phyloP scores from a whole-genome alignment of 2,329 filamentous ascomycete species.

The Ophiostoma ips region DNA sequence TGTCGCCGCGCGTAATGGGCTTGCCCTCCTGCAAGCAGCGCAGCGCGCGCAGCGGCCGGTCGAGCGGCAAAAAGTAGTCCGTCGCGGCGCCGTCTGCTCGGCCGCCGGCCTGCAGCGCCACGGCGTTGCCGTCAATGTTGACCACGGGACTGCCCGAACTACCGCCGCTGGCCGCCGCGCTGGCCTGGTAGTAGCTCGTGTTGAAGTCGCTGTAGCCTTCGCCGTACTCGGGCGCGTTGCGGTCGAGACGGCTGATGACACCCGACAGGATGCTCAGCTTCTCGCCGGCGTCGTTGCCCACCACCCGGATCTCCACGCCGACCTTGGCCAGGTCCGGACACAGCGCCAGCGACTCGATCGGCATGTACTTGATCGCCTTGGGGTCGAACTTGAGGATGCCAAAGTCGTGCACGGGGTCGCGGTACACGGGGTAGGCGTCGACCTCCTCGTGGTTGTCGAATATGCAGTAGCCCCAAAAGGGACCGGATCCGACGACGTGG shows the following conservation, averaged over 20 bases:
- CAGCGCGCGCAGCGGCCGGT: constrained; percentile 76
- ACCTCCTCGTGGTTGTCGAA: constrained; percentile 98
- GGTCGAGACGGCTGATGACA: constrained; percentile 88
- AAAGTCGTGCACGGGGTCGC: constrained; percentile 96
- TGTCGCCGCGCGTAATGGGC: constrained; percentile 78
- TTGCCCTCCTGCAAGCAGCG: constrained; percentile 68
- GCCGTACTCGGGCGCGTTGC: constrained; percentile 94
- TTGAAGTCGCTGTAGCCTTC: constrained; percentile 98
- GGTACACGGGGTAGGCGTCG: constrained; percentile 91
- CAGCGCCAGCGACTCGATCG: constrained; percentile 63
- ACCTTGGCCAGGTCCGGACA: constrained; percentile 81
- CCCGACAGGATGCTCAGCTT: constrained; percentile 96
- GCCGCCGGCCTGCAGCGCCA: constrained; percentile 88
- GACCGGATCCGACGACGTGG: constrained; percentile 88
- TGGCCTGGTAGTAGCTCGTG: constrained; percentile 91
- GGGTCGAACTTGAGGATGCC: constrained; percentile 94
- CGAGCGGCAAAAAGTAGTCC: constrained; percentile 91
- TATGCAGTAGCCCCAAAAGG: constrained; percentile 96
- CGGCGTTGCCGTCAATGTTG: constrained; percentile 81
- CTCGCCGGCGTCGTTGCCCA: constrained; percentile 96
- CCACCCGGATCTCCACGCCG: constrained; percentile 87
- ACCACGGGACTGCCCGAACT: constrained; percentile 98
- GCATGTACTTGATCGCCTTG: constrained; percentile 94
- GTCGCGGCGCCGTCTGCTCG: constrained; percentile 90
- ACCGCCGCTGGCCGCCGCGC: constrained; percentile 88